Evolutionary conservation across 768 basidiomycete species (phyloP).

Genomic region (Phylloporus arenicola): DNA sequence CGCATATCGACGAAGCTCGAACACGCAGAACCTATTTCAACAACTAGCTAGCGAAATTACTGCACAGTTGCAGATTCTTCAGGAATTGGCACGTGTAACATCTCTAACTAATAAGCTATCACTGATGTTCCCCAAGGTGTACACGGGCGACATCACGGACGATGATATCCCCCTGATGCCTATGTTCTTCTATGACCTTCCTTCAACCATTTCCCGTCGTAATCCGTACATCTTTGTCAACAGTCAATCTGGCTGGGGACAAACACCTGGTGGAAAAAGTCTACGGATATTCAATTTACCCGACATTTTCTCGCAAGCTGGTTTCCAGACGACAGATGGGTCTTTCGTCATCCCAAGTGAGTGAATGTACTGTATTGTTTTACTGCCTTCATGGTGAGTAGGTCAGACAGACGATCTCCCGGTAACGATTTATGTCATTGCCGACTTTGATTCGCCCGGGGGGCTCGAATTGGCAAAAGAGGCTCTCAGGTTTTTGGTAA

Average conservation of each 20-base stretch:
- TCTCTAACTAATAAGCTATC: neutral
- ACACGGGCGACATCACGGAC: constrained; percentile 52
- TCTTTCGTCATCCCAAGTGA: constrained; percentile 64
- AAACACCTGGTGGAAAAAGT: constrained; percentile 1
- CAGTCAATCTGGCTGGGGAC: constrained; percentile 29
- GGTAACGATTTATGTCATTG: constrained; percentile 60
- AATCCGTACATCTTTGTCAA: constrained; percentile 69
- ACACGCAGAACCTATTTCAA: constrained; percentile 21
- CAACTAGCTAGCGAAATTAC: constrained; percentile 41
- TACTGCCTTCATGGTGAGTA: constrained; percentile 8
- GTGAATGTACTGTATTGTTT: constrained; percentile 15
- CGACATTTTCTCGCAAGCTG: constrained; percentile 28
- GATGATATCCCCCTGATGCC: constrained; percentile 45
- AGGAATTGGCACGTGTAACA: constrained; percentile 54
- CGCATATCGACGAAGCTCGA: neutral
- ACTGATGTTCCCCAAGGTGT: constrained; percentile 39
- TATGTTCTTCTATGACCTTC: constrained; percentile 88
- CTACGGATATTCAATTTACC: constrained; percentile 26
- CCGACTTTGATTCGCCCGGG: constrained; percentile 64
- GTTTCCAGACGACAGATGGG: constrained; percentile 37
- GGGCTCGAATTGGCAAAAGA: constrained; percentile 60
- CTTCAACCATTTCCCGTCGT: constrained; percentile 62
- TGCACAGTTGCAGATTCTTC: constrained; percentile 60
- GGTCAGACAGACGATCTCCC: constrained; percentile 23
- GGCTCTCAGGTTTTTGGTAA: constrained; percentile 61